Evolutionary conservation across 148 eudicot species (phyloP).

Genomic region (Cornus kousa): DNA sequence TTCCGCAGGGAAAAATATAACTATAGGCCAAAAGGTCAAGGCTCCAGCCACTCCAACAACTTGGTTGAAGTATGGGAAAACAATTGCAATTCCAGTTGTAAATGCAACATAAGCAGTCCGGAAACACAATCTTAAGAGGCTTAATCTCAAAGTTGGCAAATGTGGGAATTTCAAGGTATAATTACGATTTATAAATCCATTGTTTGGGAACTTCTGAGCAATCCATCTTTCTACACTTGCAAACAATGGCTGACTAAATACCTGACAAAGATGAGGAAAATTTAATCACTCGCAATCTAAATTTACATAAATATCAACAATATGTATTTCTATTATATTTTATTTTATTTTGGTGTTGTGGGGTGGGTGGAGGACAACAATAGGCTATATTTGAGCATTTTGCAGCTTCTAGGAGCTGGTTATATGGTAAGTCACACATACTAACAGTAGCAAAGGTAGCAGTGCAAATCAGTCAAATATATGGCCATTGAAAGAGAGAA

Average conservation of each 20-base stretch:
- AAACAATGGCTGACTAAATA: slow-evolving; percentile 65
- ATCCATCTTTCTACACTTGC: slow-evolving; percentile 40
- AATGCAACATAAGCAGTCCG: slow-evolving; percentile 49
- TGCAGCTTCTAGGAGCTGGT: not conserved
- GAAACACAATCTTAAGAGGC: slow-evolving; percentile 45
- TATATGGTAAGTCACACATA: too few species aligned
- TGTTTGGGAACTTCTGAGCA: slow-evolving; percentile 33
- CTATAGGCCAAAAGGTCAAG: slow-evolving; percentile 59
- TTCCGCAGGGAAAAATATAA: slow-evolving; percentile 54
- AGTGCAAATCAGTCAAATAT: not conserved
- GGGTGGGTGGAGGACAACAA: too few species aligned
- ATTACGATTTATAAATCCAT: slow-evolving; percentile 22
- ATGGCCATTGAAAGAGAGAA: not conserved
- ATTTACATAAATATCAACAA: not conserved
- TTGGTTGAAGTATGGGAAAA: slow-evolving; percentile 62
- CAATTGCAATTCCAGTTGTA: slow-evolving; percentile 40
- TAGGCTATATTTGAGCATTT: not conserved
- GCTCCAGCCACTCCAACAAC: slow-evolving; percentile 60
- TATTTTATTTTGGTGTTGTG: too few species aligned
- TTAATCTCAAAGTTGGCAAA: slow-evolving; percentile 31
- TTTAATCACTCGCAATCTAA: not conserved
- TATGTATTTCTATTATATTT: too few species aligned
- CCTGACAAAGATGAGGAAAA: slow-evolving; percentile 30
- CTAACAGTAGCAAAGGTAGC: not conserved
- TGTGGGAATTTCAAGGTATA: slow-evolving; percentile 23